Base-by-base conservation (phyloP, 2,329 filamentous ascomycete genomes). In the Madurella mycetomatis region DNA sequence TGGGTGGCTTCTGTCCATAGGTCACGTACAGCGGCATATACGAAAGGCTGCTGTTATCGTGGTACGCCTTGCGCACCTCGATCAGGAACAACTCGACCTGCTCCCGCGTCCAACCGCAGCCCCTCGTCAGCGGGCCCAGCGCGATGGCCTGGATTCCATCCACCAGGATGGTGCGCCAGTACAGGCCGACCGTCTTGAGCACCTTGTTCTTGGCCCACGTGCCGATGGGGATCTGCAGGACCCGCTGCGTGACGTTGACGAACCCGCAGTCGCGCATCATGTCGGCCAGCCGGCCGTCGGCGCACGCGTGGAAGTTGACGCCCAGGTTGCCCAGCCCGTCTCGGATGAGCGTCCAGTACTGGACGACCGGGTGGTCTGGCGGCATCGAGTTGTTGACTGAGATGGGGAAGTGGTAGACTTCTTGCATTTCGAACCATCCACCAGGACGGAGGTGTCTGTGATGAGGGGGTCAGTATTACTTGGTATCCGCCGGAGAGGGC, bases 11-110 rank as follows among this genome's bases (percentile, higher is more conserved):
- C 65, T 82, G 80, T 15, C 73, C 79, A 60, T 78, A 81, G 12
- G 81, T 69, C 49, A 82, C 72, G 62, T 80, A 74, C 59, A 81
- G 69, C 9, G 78, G 79, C 79, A 83, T 82, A 58, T 79, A 81
- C 70, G 73, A 69, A 60, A 76, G 72, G 60, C 53, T 51, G 18
- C 51, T 58, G 11, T 67, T 65, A 41, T 74, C 67, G 15, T 70
- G 65, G 15, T 77, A 69, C 18, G 68, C 72, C 55, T 64, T 66
- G 19, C 66, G 62, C 13, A 70, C 73, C 17, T 66, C 64, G 4
- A 63, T 62, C 9, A 70, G 59, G 55, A 74, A 68, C 13, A 67
- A 57, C 54, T 69, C 65, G 9, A 72, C 67, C 54, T 74, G 67
- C 18, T 70, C 65, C 12, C 64, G 53, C 0, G 69, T 65, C 37